Base-by-base conservation (phyloP, 495 filamentous ascomycete genomes). In the Talaromyces nanjingensis region DNA sequence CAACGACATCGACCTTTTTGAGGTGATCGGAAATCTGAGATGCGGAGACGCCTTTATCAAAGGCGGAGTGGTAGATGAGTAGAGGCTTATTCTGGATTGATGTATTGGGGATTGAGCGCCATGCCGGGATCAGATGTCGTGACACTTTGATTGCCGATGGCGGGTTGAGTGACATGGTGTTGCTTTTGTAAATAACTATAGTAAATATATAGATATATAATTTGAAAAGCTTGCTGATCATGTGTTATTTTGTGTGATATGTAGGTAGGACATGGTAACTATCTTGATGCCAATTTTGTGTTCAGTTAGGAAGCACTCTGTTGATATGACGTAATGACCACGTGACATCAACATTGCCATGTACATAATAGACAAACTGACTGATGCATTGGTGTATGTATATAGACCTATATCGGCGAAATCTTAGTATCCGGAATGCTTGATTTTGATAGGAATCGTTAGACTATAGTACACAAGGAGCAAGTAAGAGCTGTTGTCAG, bases 11-110 rank as follows among this genome's bases (percentile, higher is more conserved):
- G 4, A 83, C 69, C 2, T 65, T 60, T 6, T 69, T 68, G 22
- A 89, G 77, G 64, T 86, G 85, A 12, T 74, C 66, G 59, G 86
- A 79, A 20, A 90, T 82, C 24, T 73, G 69, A 12, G 75, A 73
- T 7, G 80, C 65, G 37, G 79, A 73, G 31, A 75, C 74, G 47
- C 78, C 53, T n/a, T 22, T 18, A 4, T 70, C 67, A 66, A 88
- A 87, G 45, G 77, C 81, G 39, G 70, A 71, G 65, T 86, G 81
- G 71, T 85, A 85, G 67, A 89, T 84, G 42, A 88, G 73, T 34
- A 90, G 78, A 1, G 87, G 86, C 64, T 84, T 83, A 59, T 79
- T 72, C 62, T 85, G 84, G 64, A 90, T 80, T 45, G 84, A 85
- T 4, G 86, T 88, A 64, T 90, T 90, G 25, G 87, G 86, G 57